phyloP scores from a whole-genome alignment of 306 rosid genomes.

The Dalbergia oliveri region DNA sequence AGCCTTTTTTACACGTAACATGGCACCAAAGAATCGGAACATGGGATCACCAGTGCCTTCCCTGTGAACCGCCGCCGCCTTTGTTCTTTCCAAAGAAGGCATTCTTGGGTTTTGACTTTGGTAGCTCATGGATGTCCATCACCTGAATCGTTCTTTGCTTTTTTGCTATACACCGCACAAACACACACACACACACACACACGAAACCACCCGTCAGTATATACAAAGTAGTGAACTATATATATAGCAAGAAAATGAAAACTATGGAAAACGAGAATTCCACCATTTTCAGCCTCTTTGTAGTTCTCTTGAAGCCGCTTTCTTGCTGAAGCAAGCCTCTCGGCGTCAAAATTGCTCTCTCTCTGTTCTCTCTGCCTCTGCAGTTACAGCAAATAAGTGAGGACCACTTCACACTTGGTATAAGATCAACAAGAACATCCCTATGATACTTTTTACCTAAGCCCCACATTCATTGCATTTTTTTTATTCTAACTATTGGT shows the following conservation, averaged over 20 bases:
- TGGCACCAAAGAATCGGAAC: constrained; percentile 34
- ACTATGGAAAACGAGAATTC: constrained; percentile 34
- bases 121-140: constrained; percentile 97
- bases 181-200: constrained; percentile 37
- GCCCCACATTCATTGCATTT: constrained; percentile 51
- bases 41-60: constrained; percentile 85
- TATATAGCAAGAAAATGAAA: constrained; percentile 25
- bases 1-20: constrained; percentile 42
- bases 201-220: constrained; percentile 46
- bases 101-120: constrained; percentile 86
- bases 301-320: constrained; percentile 92
- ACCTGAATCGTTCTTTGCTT: constrained; percentile 98
- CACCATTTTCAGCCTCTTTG: constrained; percentile 98
- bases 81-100: constrained; percentile 84
- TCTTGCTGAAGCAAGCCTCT: constrained; percentile 85
- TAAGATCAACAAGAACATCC: not conserved
- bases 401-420: not conserved
- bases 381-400: constrained; percentile 46
- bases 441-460: constrained; percentile 42
- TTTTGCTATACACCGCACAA: constrained; percentile 76
- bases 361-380: constrained; percentile 86
- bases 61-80: constrained; percentile 83
- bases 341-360: constrained; percentile 70
- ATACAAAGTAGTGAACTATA: not conserved
- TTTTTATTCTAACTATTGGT: constrained; percentile 52